Percentiles rank a stretch among this genome's conserved stretches.
phyloP scores from a whole-genome alignment of 257 asterid species.

The Solanum pinnatisectum region DNA sequence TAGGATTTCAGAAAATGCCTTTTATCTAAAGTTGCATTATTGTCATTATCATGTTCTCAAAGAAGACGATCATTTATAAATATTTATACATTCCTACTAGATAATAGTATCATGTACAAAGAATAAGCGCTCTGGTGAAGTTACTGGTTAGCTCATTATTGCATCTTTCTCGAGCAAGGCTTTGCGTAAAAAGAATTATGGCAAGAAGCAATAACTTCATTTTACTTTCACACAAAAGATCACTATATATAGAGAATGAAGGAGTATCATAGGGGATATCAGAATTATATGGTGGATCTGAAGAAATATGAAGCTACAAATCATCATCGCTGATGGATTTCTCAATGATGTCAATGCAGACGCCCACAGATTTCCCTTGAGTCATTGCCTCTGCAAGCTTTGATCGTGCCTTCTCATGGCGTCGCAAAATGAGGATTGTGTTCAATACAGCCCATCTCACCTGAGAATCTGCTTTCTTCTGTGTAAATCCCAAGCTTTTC shows the following conservation, averaged over 20 bases:
- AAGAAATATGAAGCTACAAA: conserved; percentile 9
- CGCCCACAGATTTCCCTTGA: conserved; percentile 57
- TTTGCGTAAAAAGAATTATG: neutral
- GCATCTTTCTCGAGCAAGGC: neutral
- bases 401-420: conserved; percentile 65
- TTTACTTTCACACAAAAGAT: neutral
- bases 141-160: neutral
- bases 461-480: conserved; percentile 83
- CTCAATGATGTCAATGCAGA: conserved; percentile 67
- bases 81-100: neutral
- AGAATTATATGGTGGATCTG: neutral
- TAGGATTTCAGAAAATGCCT: neutral
- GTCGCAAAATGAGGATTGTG: conserved; percentile 61
- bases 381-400: conserved; percentile 80
- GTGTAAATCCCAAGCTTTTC: conserved; percentile 80
- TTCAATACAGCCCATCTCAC: conserved; percentile 93
- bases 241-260: neutral
- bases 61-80: conserved; percentile 1
- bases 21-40: neutral
- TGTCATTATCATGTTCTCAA: conserved; percentile 25
- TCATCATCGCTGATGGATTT: conserved; percentile 35
- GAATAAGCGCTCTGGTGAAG: neutral
- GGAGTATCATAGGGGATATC: neutral
- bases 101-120: neutral
- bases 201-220: neutral